Evolutionary conservation across 139 green algal genomes (phyloP), one percentile per base, ranked within the genome.

Genomic region (Chlorella sorokiniana): DNA sequence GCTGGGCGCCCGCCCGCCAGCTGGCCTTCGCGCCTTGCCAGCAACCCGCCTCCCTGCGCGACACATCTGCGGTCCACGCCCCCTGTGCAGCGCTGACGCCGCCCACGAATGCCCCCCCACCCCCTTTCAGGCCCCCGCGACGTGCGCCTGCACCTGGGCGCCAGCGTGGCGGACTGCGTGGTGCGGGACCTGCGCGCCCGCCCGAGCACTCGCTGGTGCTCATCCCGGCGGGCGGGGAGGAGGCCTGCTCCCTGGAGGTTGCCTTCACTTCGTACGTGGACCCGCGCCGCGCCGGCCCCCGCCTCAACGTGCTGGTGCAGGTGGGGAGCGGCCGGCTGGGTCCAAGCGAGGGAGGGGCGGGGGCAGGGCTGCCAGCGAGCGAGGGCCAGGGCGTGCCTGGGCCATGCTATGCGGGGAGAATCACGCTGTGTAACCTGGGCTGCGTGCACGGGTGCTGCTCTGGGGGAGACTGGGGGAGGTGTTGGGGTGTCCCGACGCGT

Each of bases 201-300:
- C 20, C 31, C 33, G 63, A 82, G 35, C 70, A 83, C 69, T 74
- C 80, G 70, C 77, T 88, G 76, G 87, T 92, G 65, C 82, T 92
- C 71, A 78, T 79, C 62, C 84, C 87, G 41, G 85, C 85, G 41
- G 52, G 63, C 25, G 63, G 54, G 23, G 74, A 61, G 44, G 42
- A 77, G 22, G 88, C 64, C 51, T 88, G 84, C 71, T 54, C n/a
- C 41, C 37, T 88, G 1, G 64, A 82, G 29, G 45, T 45, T 61
- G 61, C 68, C 69, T 88, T 69, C 52, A 85, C 84, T 37, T 33
- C 61, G 10, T 69, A 85, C 16, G 84, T 85, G 38, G 79, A 88
- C 64, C 35, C 56, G 0, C 37, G 42, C 41, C 29, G 48, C 31
- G 51, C 56, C 14, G 68, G 75, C 2, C 84, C 88, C 25, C 70